Base-by-base conservation (phyloP, 805 yeast genomes). In the Danielia oregonensis region DNA sequence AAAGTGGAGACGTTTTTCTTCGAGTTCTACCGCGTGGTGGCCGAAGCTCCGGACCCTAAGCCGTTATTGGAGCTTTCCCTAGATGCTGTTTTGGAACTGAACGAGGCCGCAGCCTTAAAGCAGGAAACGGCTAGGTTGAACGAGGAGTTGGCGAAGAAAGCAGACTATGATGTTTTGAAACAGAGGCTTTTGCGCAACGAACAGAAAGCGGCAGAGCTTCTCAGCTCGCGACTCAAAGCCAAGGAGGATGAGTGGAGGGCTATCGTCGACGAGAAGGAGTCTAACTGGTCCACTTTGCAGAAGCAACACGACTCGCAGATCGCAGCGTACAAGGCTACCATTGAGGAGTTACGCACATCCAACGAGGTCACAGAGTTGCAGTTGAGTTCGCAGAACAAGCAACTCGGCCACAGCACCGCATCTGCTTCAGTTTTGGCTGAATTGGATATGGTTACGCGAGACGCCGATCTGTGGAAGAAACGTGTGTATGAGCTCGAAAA, bases 1-100 rank as follows among this genome's bases (percentile, higher is more conserved):
- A 66, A 59, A 29, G 77, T 85, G 1, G 97, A 93, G 51, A 66
- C 72, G 24, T 70, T 79, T 19, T 82, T 93, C 51, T 76, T 88
- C 54, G 78, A 79, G 13, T 68, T 86, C 15, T 91, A 91, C 63
- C 68, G 86, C 36, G 68, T 78, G 11, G 63, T 91, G 4, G 86
- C 88, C 4, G 96, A 89, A 55, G 89, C 94, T 0, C 97, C 97
- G 0, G 97, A 91, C 61, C 97, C 97, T 1, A 76, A 73, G 42
- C 94, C 95, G 4, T 58, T 89, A 26, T 62, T 91, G 38, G 84
- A 83, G 47, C 72, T 78, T 24, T 76, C 89, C 1, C 54, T 84
- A 17, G 86, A 80, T 32, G 74, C 86, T 4, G 76, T 82, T 6
- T 57, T 71, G 3, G 72, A 74, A 13, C 65, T 72, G 1, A 65